phyloP scores from a whole-genome alignment of 257 asterid genomes.

The Solanum chiquidenum region DNA sequence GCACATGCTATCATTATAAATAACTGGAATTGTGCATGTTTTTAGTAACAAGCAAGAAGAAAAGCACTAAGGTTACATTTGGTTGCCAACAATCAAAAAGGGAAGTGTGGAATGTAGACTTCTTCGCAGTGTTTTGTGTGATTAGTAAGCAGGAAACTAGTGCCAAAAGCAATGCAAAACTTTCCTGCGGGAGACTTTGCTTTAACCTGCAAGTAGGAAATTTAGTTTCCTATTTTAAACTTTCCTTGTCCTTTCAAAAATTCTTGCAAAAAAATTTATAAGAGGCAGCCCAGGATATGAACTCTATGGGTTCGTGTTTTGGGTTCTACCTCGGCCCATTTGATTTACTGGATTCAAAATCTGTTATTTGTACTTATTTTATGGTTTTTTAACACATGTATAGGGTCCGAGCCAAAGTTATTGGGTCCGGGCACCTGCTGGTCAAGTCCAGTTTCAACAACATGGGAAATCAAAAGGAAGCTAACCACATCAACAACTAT shows the following conservation, averaged over 20 bases:
- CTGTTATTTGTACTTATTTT: neutral
- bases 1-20: neutral
- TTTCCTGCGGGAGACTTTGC: neutral
- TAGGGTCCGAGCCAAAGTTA: neutral
- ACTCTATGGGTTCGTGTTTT: neutral
- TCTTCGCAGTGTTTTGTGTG: neutral
- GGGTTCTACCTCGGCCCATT: neutral
- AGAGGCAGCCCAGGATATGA: neutral
- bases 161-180: neutral
- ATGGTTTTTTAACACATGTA: neutral
- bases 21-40: neutral
- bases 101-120: neutral
- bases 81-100: neutral
- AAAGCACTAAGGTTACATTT: neutral
- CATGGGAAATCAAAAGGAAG: neutral
- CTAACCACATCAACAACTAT: neutral
- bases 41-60: neutral
- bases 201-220: neutral
- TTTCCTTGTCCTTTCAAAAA: neutral
- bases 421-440: neutral
- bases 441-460: neutral
- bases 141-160: neutral
- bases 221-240: neutral
- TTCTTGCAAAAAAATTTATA: neutral
- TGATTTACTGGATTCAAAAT: neutral